A percentile compares a stretch with the other conserved stretches of the same genome.
Evolutionary conservation across 1,284 basidiomycete species (phyloP).

Genomic region (Rhodotorula glutinis): DNA sequence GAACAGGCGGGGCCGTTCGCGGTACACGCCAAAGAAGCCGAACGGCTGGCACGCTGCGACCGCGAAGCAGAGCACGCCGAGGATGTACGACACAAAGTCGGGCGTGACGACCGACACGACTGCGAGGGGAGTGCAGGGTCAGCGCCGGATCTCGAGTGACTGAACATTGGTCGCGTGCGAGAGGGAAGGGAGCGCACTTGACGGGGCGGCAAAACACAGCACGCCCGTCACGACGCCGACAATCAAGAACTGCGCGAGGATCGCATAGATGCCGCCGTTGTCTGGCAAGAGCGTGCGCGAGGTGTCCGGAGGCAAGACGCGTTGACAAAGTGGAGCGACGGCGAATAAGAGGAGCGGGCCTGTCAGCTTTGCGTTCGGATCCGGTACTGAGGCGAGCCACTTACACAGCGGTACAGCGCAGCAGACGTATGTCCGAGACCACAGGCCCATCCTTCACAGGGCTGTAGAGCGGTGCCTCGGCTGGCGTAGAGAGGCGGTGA

Average conservation of each 20-base stretch:
- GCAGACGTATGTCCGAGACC: conserved; percentile 37
- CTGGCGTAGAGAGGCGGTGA: neutral
- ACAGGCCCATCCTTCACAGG: conserved; percentile 22
- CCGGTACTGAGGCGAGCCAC: neutral
- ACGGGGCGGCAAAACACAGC: conserved; percentile 71
- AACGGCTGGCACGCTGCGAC: conserved; percentile 68
- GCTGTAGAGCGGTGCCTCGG: too few relatives aligned
- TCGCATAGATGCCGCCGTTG: conserved; percentile 80
- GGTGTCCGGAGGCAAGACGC: neutral
- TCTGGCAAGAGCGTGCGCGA: too few relatives aligned
- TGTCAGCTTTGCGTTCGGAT: neutral
- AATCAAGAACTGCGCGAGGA: conserved; percentile 69
- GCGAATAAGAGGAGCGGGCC: too few relatives aligned
- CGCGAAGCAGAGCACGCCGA: conserved; percentile 70
- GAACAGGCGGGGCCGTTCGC: conserved; percentile 73
- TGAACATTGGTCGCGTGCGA: neutral
- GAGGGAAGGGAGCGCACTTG: conserved; percentile 58
- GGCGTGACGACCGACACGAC: conserved; percentile 81
- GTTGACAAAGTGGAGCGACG: neutral
- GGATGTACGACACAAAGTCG: conserved; percentile 65
- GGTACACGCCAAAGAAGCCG: conserved; percentile 75
- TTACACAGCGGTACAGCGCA: conserved; percentile 39
- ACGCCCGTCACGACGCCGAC: conserved; percentile 69
- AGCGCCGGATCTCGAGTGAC: neutral
- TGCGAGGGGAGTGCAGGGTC: conserved; percentile 45